Evolutionary conservation across 164 flowering plant genomes (phyloP).

Genomic region (Chloranthus sessilifolius): DNA sequence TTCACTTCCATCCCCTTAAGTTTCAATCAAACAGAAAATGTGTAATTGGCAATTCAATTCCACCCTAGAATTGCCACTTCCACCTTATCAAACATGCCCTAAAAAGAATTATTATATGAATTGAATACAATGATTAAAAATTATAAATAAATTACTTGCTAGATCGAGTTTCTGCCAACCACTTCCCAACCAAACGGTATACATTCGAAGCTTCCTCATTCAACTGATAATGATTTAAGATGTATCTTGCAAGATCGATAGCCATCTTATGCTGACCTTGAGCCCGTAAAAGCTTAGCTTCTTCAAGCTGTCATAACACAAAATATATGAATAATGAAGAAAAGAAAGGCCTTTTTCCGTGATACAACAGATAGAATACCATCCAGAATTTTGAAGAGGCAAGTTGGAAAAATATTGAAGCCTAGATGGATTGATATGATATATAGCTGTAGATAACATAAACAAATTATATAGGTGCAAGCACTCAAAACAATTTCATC

Average conservation of each 20-base stretch:
- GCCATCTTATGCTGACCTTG: slow-evolving; percentile 97
- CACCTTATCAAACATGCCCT: no score
- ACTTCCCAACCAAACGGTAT: slow-evolving; percentile 89
- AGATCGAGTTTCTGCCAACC: slow-evolving; percentile 96
- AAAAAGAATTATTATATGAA: no score
- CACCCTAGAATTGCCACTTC: no score
- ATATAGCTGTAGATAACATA: no score
- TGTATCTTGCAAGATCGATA: slow-evolving; percentile 77
- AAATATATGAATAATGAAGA: slow-evolving; percentile 1
- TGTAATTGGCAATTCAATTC: not conserved
- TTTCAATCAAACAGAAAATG: no score
- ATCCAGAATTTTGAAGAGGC: not conserved
- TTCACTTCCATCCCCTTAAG: no score
- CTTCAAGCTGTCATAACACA: slow-evolving; percentile 65
- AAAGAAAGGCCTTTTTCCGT: not conserved
- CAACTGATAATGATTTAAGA: slow-evolving; percentile 45
- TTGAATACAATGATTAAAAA: not conserved
- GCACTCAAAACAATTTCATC: no score
- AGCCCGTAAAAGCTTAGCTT: slow-evolving; percentile 88
- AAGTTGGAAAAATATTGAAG: not conserved
- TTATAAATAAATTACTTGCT: slow-evolving; percentile 64
- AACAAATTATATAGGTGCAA: no score
- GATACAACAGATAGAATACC: not conserved
- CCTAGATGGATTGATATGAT: slow-evolving; percentile 1
- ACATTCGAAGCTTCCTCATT: slow-evolving; percentile 67